Base-by-base conservation (phyloP, 768 basidiomycete genomes). In the Tubosaeta brunneosetosa region DNA sequence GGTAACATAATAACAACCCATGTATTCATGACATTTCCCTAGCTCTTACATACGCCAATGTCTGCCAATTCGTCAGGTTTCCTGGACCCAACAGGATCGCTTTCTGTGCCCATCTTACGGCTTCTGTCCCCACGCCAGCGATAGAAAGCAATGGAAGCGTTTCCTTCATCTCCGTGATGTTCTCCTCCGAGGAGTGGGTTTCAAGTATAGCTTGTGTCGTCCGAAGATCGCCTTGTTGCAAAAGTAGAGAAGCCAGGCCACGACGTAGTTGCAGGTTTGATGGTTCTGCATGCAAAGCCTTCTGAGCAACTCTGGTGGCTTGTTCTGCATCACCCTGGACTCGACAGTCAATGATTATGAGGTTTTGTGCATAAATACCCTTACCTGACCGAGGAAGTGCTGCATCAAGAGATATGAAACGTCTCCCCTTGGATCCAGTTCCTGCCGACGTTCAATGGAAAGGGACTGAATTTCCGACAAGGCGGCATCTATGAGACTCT, bases 401-500 rank as follows among this genome's bases (percentile, higher is more conserved):
- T 86, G 81, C 9, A 82, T 73, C 10, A 92, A 72, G 49, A 97
- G 75, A 65, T 86, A 82, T 41, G 84, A 78, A 32, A 90, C 84
- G 55, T 89, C 79, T 52, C 84, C 75, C 34, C 73, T 66, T 9
- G 86, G 85, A 69, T 94, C 94, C 49, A 88, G 77, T 36, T 75
- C 68, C 43, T 76, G 74, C 50, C 86, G 76, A 56, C 81, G 75
- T 53, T 91, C 84, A 16, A 84, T 62, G 0, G 91, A 80, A 22
- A 93, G 73, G 0, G 80, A 73, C 17, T 86, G 74, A 16, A 95
- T 79, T 65, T 97, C 93, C 0, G 88, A 85, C 12, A 94, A 71
- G 0, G 92, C 88, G 1, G 93, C 94, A 65, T 94, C 91, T 25
- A 94, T 77, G 17, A 97, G 77, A 33, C 77, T 79, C 32, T 87